Conservation (phyloP, 2,329 filamentous ascomycete genomes). For the Xylaria digitata region DNA sequence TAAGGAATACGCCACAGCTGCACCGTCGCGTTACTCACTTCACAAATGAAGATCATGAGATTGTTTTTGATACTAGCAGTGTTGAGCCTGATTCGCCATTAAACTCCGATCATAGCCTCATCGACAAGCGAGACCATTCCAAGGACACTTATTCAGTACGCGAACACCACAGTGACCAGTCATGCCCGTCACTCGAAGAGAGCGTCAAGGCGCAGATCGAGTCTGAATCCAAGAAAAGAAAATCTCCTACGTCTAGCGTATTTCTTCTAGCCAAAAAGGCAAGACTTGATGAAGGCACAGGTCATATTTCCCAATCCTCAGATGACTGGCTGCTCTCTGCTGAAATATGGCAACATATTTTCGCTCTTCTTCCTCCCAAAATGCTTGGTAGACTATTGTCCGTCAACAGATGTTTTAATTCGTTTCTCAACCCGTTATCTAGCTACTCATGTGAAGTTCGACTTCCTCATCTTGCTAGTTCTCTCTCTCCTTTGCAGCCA, state of each 20-base stretch:
- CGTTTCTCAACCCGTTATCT: conserved; percentile 64
- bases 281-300: conserved; percentile 35
- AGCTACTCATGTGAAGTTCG: conserved; percentile 43
- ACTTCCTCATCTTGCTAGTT: conserved; percentile 52
- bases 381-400: conserved; percentile 72
- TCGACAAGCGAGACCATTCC: conserved; percentile 9
- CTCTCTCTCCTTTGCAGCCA: conserved; percentile 59
- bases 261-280: conserved; percentile 39
- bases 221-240: conserved; percentile 39
- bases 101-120: conserved; percentile 30
- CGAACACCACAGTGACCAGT: conserved; percentile 22
- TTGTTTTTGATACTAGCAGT: conserved; percentile 34
- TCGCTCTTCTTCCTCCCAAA: conserved; percentile 72
- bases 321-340: conserved; percentile 55
- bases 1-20: neutral
- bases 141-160: conserved; percentile 21
- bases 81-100: conserved; percentile 27
- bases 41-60: conserved; percentile 35
- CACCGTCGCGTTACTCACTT: neutral
- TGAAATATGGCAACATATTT: conserved; percentile 77
- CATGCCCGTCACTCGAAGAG: conserved; percentile 11
- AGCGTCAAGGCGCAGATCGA: conserved; percentile 9
- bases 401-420: conserved; percentile 75
- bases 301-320: conserved; percentile 19
- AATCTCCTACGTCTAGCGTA: conserved; percentile 24